Conservation (phyloP, 208 protist species). For the Naegleria lovaniensis region DNA sequence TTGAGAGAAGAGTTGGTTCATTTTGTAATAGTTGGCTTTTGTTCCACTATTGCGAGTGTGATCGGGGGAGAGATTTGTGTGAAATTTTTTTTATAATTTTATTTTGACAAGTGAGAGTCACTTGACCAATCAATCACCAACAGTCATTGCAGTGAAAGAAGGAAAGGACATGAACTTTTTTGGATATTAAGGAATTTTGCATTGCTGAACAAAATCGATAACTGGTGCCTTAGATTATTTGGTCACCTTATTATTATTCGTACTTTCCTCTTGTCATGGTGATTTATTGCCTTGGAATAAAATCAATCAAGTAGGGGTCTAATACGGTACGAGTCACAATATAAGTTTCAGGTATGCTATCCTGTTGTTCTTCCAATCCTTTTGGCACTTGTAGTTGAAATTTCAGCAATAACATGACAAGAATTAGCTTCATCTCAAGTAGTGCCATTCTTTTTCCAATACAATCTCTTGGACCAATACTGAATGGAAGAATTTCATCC, state of each 20-base stretch:
- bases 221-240: too few species aligned
- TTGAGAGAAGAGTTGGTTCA: not conserved
- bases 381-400: not conserved
- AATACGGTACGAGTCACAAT: not conserved
- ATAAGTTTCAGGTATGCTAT: not conserved
- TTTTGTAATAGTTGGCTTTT: not conserved
- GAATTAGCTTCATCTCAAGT: not conserved
- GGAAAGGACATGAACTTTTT: too few species aligned
- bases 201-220: too few species aligned
- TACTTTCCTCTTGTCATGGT: too few species aligned
- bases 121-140: too few species aligned
- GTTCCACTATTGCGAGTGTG: not conserved
- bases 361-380: not conserved
- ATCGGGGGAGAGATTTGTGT: not conserved
- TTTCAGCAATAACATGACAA: not conserved
- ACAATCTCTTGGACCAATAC: not conserved
- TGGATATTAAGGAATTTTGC: too few species aligned
- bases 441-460: constrained; percentile 1
- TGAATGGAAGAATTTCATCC: not conserved
- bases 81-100: too few species aligned
- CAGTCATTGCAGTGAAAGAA: too few species aligned
- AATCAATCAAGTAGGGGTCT: not conserved
- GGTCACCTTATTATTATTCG: too few species aligned
- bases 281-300: not conserved
- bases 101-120: too few species aligned